Conservation (phyloP, 2,329 filamentous ascomycete genomes). For the Trichoderma pleuroti region DNA sequence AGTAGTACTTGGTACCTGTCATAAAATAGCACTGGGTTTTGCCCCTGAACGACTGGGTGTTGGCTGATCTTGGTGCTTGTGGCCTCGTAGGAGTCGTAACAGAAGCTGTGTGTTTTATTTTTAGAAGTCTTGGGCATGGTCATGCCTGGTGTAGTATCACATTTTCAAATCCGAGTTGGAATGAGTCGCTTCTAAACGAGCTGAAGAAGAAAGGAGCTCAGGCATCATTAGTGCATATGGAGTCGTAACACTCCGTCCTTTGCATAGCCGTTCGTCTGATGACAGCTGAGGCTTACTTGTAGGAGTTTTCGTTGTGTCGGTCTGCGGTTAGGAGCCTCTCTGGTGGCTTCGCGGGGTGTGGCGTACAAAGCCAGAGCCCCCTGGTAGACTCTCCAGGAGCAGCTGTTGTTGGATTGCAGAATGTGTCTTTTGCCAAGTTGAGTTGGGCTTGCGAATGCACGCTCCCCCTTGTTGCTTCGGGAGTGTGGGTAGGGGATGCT, state of each 20-base stretch:
- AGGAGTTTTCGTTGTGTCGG: slow-evolving; percentile 3
- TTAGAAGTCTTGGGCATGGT: neutral
- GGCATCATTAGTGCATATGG: slow-evolving; percentile 7
- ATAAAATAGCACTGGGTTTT: neutral
- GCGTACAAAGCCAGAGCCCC: slow-evolving; percentile 5
- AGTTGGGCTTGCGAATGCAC: slow-evolving; percentile 34
- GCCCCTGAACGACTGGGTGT: neutral
- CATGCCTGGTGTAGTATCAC: neutral
- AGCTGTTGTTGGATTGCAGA: neutral
- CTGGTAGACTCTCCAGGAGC: neutral
- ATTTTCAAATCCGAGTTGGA: neutral
- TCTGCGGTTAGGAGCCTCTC: neutral
- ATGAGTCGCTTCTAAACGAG: neutral
- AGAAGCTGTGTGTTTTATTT: neutral
- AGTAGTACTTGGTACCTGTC: neutral
- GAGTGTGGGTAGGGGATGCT: slow-evolving; percentile 16
- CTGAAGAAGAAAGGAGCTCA: neutral
- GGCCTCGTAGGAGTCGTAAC: neutral
- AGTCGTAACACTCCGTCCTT: neutral
- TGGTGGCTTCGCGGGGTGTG: neutral
- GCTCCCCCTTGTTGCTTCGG: slow-evolving; percentile 14
- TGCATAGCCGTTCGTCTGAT: neutral
- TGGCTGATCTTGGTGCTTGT: neutral
- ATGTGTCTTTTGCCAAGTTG: slow-evolving; percentile 29
- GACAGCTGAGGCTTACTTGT: slow-evolving; percentile 7